These are phyloP conservation scores for Clonostachys sp. DNA, from an alignment of 2,329 filamentous ascomycete genomes.

Conservation along the genomic window DNA sequence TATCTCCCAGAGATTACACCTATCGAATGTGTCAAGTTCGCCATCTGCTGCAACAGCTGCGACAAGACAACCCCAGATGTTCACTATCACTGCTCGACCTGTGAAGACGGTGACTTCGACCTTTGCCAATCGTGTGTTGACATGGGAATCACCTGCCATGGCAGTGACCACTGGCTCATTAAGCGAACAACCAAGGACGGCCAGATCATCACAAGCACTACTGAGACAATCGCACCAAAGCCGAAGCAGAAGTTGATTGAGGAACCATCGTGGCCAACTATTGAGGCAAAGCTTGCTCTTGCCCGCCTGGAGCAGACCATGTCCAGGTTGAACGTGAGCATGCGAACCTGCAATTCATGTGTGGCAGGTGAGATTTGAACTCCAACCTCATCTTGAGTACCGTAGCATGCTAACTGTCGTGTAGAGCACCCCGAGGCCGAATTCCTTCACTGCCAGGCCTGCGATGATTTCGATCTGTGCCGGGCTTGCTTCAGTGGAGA, in stretches of 20 bases:
- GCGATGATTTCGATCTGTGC: constrained; percentile 92
- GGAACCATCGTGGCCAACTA: neutral
- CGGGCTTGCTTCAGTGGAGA: constrained; percentile 70
- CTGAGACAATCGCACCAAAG: constrained; percentile 72
- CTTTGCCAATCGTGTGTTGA: constrained; percentile 79
- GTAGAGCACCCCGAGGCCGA: constrained; percentile 67
- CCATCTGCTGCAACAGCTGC: constrained; percentile 93
- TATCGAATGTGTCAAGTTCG: constrained; percentile 43
- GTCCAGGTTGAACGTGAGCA: constrained; percentile 10
- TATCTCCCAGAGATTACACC: too few species aligned
- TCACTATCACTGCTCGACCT: constrained; percentile 93
- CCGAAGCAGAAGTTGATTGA: constrained; percentile 7
- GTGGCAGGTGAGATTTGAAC: constrained; percentile 30
- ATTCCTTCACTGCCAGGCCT: constrained; percentile 80
- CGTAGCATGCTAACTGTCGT: neutral
- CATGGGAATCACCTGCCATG: constrained; percentile 71
- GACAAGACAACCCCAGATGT: constrained; percentile 70
- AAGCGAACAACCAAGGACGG: constrained; percentile 79
- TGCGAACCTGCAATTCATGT: constrained; percentile 68
- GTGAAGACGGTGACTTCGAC: constrained; percentile 91
- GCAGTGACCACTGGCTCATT: constrained; percentile 85
- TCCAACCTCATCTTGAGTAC: constrained; percentile 3
- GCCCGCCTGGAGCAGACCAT: constrained; percentile 5
- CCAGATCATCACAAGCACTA: constrained; percentile 77
- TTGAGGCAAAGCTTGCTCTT: neutral